Evolutionary conservation across 768 basidiomycete species (phyloP), one percentile per base, ranked within the genome.

Genomic region (Pholiota molesta): DNA sequence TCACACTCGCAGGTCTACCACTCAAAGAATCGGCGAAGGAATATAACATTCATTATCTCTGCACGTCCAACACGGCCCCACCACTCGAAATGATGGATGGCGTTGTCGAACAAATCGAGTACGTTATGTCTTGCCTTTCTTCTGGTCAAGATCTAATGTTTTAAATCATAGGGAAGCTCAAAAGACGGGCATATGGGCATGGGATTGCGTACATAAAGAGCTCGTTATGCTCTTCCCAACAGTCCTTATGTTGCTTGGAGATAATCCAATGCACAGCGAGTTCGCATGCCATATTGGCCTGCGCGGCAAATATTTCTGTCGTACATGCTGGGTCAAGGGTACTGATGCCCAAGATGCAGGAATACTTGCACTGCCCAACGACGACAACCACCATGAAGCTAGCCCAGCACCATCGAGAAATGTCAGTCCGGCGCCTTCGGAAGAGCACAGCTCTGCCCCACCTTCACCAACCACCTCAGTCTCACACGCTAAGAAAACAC

Each of bases 11-110:
- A 9, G 78, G 79, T 1, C 71, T 81, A 1, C 77, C 77, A 0
- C 72, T 67, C 0, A 58, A 60, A 7, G 45, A 74, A 2, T 54
- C 63, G 0, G 69, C 74, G 3, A 63, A 71, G 40, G 75, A 76
- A 29, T 76, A 72, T 47, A 77, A 80, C 61, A 67, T 81, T 4
- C 78, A 80, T 65, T 81, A 80, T 62, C 56, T 80, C 0, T 71
- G 65, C 5, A 81, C 79, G 0, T 82, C 81, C 0, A 81, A 81
- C 61, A 56, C 74, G 8, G 78, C 78, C 0, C 73, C 77, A 1
- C 78, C 77, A 0, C 64, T 81, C 0, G 79, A 83, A 59, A 81
- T 82, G 79, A 55, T 81, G 2, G 80, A 81, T 45, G 76, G 75
- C 0, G 68, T 78, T 35, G 67, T 74, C 0, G 63, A 69, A 26